Conservation (phyloP, 2,329 filamentous ascomycete genomes). For the Albophoma yamanashiensis region DNA sequence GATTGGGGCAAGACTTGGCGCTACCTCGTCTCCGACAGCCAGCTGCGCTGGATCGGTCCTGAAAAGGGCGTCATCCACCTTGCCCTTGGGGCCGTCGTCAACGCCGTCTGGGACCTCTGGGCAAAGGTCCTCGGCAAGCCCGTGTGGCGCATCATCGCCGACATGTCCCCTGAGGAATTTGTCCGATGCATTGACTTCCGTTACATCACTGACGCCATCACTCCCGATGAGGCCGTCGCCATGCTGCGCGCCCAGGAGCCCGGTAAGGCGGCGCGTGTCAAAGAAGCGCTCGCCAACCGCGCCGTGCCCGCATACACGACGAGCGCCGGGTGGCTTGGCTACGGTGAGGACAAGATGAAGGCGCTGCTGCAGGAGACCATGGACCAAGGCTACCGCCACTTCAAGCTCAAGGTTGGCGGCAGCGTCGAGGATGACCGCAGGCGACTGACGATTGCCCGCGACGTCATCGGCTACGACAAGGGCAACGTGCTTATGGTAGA, state of each 20-base stretch:
- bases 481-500: conserved; percentile 87
- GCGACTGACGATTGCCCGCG: conserved; percentile 62
- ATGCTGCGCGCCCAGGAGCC: conserved; percentile 56
- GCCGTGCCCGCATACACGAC: conserved; percentile 90
- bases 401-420: conserved; percentile 83
- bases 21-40: conserved; percentile 81
- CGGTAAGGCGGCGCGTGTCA: conserved; percentile 60
- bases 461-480: conserved; percentile 71
- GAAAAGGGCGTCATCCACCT: conserved; percentile 94
- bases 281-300: conserved; percentile 59
- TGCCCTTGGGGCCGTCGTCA: conserved; percentile 78
- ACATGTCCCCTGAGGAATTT: conserved; percentile 82
- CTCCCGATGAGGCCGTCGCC: conserved; percentile 67
- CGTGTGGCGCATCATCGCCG: conserved; percentile 80
- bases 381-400: conserved; percentile 67
- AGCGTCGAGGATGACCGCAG: conserved; percentile 61
- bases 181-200: conserved; percentile 86
- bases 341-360: conserved; percentile 80
- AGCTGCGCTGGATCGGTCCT: conserved; percentile 87
- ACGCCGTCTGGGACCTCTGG: conserved; percentile 94
- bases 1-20: conserved; percentile 88
- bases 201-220: conserved; percentile 90
- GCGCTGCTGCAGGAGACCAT: conserved; percentile 63
- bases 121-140: conserved; percentile 78
- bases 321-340: conserved; percentile 84